Base-by-base conservation (phyloP, 176 grass and related monocot genomes). In the Avena atlantica region DNA sequence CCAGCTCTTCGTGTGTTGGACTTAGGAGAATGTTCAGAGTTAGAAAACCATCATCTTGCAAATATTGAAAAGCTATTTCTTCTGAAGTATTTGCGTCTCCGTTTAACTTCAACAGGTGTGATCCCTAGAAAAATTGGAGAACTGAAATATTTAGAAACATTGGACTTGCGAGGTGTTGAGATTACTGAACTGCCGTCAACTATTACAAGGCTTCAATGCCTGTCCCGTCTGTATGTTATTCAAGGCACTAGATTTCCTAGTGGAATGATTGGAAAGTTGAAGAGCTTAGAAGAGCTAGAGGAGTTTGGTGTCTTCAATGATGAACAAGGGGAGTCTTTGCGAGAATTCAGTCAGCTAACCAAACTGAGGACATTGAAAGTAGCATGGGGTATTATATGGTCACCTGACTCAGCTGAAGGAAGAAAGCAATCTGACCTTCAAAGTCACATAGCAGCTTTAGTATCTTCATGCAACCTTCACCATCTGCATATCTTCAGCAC, bases 101-200 rank as follows among this genome's bases (percentile, higher is more conserved):
- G 0, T n/a, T n/a, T n/a, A 20, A 51, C 45, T 20, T 25, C 23
- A 29, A 40, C 53, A 23, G 65, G 6, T 56, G 63, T 17, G 4
- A 19, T 85, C 2, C 58, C 74, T 16, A 2, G 2, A 0, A 68
- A 84, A 52, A 42, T 85, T 12, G 83, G 48, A 42, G 47, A 55
- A 20, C 47, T 85, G 27, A 47, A 67, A 4, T 24, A 44, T 25
- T 34, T 78, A 20, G 12, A 85, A 78, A 78, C 74, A 24, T n/a
- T n/a, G n/a, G 83, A 78, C 10, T 3, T 85, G 6, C 19, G 7
- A 1, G 0, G 2, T 0, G 2, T 20, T 2, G 0, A 0, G 10
- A 42, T 68, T 10, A 0, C 0, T 67, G 47, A 56, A 42, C 13
- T 85, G 4, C 83, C 74, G 1, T 23, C 27, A 3, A 55, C 60